Evolutionary conservation across 805 yeast genomes (phyloP), one percentile per base, ranked within the genome.

Genomic region (Starmerella tilneyi): DNA sequence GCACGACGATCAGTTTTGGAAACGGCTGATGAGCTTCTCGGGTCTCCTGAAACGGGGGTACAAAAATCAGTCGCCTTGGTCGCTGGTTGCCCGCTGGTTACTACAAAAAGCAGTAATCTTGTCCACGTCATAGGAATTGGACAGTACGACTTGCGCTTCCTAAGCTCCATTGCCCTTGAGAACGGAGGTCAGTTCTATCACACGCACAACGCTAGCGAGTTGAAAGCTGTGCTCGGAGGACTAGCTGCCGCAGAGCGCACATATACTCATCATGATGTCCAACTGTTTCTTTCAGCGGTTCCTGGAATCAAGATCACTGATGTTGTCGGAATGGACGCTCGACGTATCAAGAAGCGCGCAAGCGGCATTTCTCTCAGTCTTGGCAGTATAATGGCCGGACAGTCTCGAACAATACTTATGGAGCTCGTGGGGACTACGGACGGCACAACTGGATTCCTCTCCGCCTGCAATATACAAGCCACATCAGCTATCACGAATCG

Each of bases 61-160:
- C 51, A 47, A 27, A 42, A 39, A 15, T 47, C 49, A 3, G 30
- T 50, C 3, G 30, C 30, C 0, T 5, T 47, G 2, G 37, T 48
- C 2, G 16, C 49, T 7, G 47, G 49, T 1, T 43, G 43, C 32
- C 44, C 49, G 1, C 3, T 48, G 9, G 17, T 32, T 2, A 23
- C 39, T 2, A 29, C 41, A 8, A 12, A 13, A 1, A 19, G 29
- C 17, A 20, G 29, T 5, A 24, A 9, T 9, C 36, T 38, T 2
- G 19, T 48, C 2, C 49, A 48, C 22, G 35, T 43, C n/a, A 31
- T 48, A 17, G 48, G 49, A 1, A 13, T 19, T 8, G 51, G 49
- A 9, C 31, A 29, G 13, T 42, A 41, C 20, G 43, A 45, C 20
- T 7, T 45, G 12, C 39, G 37, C 11, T 19, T 41, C 4, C 13